These are phyloP conservation scores for Stephania yunnanensis DNA, from an alignment of 164 flowering plant species.

Conservation along the genomic window DNA sequence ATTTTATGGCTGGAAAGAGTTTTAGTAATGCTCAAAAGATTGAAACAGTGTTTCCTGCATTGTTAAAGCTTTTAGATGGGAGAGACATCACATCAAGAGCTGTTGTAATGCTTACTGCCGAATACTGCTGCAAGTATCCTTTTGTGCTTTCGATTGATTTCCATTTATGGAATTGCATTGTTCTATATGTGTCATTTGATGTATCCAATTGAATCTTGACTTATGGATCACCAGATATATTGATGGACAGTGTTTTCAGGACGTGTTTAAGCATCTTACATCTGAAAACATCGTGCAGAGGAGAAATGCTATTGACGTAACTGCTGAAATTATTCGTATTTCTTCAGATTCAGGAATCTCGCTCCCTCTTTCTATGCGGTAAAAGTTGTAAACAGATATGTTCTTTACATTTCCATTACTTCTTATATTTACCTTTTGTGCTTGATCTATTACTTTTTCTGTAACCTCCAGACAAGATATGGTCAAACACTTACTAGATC, in stretches of 20 bases:
- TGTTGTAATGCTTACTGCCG: constrained; percentile 57
- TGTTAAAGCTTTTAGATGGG: constrained; percentile 71
- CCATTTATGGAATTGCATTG: background rate
- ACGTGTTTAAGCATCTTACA: constrained; percentile 49
- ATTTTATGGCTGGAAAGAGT: constrained; percentile 27
- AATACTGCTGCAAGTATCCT: constrained; percentile 61
- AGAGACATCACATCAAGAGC: constrained; percentile 66
- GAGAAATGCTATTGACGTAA: constrained; percentile 66
- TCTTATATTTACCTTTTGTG: background rate
- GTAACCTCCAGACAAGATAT: constrained; percentile 50
- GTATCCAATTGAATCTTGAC: constrained; percentile 14
- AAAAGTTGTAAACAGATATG: constrained; percentile 8
- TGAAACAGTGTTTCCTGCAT: constrained; percentile 40
- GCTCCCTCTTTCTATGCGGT: constrained; percentile 44
- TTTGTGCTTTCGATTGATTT: constrained; percentile 3
- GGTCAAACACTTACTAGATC: constrained; percentile 42
- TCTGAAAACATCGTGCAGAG: constrained; percentile 37
- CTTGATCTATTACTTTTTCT: background rate
- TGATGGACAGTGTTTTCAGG: constrained; percentile 42
- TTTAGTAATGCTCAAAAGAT: constrained; percentile 27
- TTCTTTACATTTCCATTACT: background rate
- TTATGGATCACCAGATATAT: constrained; percentile 36
- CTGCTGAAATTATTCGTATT: constrained; percentile 43
- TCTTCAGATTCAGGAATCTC: constrained; percentile 32
- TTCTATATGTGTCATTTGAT: background rate